phyloP scores from a whole-genome alignment of 768 basidiomycete genomes.

The Coprinopsis cinerea region DNA sequence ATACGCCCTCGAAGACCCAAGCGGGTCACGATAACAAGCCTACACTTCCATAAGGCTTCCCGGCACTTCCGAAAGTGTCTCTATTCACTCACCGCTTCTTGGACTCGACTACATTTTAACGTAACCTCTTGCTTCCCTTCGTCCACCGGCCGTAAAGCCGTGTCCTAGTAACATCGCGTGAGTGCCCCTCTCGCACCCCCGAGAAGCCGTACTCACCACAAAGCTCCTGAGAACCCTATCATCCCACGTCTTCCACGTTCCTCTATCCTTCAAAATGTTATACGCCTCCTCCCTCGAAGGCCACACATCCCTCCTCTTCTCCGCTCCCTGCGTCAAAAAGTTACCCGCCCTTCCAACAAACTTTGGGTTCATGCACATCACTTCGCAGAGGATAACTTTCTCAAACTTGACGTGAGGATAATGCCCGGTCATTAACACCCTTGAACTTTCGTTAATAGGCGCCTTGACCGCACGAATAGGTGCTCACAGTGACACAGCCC shows the following conservation, averaged over 20 bases:
- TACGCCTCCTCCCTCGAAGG: conserved; percentile 43
- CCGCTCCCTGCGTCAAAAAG: conserved; percentile 26
- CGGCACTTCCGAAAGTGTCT: too few relatives aligned
- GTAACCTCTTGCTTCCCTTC: conserved; percentile 42
- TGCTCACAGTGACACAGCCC: conserved; percentile 39
- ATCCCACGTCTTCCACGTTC: conserved; percentile 45
- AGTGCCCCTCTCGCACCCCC: too few relatives aligned
- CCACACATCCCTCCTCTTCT: conserved; percentile 46
- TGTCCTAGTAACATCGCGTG: conserved; percentile 28
- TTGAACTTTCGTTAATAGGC: conserved; percentile 13
- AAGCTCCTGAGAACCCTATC: conserved; percentile 37
- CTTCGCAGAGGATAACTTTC: conserved; percentile 39
- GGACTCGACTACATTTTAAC: conserved; percentile 38
- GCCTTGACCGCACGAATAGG: not conserved
- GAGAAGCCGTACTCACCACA: conserved; percentile 36
- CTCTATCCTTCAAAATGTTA: conserved; percentile 28
- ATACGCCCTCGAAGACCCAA: conserved; percentile 29
- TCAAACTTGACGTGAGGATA: conserved; percentile 32
- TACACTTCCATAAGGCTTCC: conserved; percentile 12
- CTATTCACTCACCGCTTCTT: conserved; percentile 34
- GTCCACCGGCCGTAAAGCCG: conserved; percentile 35
- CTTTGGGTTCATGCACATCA: conserved; percentile 30
- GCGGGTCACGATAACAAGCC: conserved; percentile 38
- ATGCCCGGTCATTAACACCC: conserved; percentile 37
- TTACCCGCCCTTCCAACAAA: conserved; percentile 11